A percentile compares a stretch with the other conserved stretches of the same genome.
Conservation (phyloP, 2,329 filamentous ascomycete genomes). For the Rachicladosporium sp. region DNA sequence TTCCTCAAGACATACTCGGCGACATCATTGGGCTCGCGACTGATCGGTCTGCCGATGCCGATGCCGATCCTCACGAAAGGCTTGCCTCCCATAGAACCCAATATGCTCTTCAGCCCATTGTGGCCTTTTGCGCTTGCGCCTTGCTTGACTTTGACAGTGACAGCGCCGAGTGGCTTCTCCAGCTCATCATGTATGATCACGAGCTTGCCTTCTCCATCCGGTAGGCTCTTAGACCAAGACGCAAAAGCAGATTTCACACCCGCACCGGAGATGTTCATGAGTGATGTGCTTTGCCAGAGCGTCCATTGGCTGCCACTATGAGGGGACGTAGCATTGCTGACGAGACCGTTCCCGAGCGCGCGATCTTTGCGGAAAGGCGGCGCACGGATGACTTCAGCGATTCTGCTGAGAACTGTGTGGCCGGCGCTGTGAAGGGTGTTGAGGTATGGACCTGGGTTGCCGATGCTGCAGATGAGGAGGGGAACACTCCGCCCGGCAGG, state of each 20-base stretch:
- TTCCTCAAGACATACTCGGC: conserved; percentile 64
- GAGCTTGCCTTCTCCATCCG: conserved; percentile 37
- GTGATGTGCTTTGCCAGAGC: conserved; percentile 59
- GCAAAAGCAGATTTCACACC: conserved; percentile 57
- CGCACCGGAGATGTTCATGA: conserved; percentile 77
- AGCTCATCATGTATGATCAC: conserved; percentile 85
- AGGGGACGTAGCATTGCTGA: conserved; percentile 32
- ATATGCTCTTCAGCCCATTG: conserved; percentile 43
- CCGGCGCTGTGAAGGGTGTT: conserved; percentile 79
- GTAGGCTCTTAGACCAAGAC: conserved; percentile 29
- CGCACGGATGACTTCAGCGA: conserved; percentile 39
- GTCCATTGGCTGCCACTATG: conserved; percentile 34
- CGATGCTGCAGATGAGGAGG: conserved; percentile 74
- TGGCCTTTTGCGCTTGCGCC: conserved; percentile 38
- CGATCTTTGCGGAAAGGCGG: conserved; percentile 26
- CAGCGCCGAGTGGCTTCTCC: conserved; percentile 56
- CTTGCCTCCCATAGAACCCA: conserved; percentile 63
- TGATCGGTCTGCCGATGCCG: conserved; percentile 74
- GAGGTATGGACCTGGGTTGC: conserved; percentile 64
- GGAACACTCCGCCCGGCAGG: conserved; percentile 23
- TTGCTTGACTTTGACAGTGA: conserved; percentile 45
- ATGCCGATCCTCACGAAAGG: conserved; percentile 59
- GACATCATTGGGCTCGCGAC: conserved; percentile 55
- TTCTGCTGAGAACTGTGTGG: conserved; percentile 58
- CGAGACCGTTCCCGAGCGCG: conserved; percentile 37